Evolutionary conservation across 768 basidiomycete species (phyloP), one percentile per base, ranked within the genome.

Genomic region (Crepidotus variabilis): DNA sequence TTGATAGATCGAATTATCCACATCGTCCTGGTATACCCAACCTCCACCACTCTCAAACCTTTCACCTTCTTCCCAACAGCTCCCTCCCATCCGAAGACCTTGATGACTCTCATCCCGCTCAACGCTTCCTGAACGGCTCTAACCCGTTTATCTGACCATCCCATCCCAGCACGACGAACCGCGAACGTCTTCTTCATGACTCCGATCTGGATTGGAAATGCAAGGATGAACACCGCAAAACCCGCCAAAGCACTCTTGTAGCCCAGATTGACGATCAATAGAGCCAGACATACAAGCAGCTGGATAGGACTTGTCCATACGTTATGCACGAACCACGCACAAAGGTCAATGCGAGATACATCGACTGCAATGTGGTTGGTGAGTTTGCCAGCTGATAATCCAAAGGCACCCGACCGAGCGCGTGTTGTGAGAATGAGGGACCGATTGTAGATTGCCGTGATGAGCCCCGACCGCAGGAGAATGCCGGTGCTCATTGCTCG

Each of bases 281-380:
- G 78, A 51, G 84, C 70, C 2, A 94, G 78, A 67, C 91, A 92
- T 49, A 94, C 82, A 18, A 75, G 67, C 73, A 94, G 79, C 67
- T 92, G 91, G 48, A 94, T 85, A 0, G 85, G 86, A 0, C 86
- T 83, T 6, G 86, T 74, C 86, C 88, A 92, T 34, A 79, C 77
- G 39, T 14, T 20, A 62, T 91, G 89, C 69, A 91, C 88, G 73
- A 86, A 88, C 20, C 85, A 77, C 62, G 82, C 78, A 62, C 87
- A 88, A 62, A 93, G 96, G 67, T 97, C 93, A 65, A 97, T 90
- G 16, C 94, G 82, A 32, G 90, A 92, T 21, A 94, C 85, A 66
- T 94, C 92, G 1, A 90, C 92, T 4, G 91, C 92, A 57, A 98
- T 95, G 72, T 95, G 92, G 60, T 93, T 94, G 60, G 96, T 87